Base-by-base conservation (phyloP, 2,329 filamentous ascomycete genomes). In the Fusarium udum region DNA sequence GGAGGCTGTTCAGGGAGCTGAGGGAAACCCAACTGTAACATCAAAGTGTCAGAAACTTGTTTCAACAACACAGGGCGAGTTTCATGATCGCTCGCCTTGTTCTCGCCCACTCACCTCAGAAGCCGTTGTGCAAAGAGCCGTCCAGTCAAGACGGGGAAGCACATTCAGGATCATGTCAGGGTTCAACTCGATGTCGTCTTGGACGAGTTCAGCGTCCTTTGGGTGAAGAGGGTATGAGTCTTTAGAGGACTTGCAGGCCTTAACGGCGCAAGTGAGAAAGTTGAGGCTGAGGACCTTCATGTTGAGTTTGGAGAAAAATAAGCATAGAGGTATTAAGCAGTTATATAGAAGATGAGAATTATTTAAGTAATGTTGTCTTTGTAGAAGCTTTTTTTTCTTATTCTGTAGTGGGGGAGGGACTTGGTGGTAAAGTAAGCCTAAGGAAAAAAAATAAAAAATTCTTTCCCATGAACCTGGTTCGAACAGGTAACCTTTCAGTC, bases 281-380 rank as follows among this genome's bases (percentile, higher is more conserved):
- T 98, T 98, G 79, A 97, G 92, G 69, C 95, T 98, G 59, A 98
- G 90, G 72, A 98, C 87, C 84, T 98, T 98, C 96, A 99, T 99
- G 32, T 71, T 49, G 2, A 7, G 24, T 18, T 8, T 32, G 34
- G 31, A 36, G 22, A 32, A 24, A 37, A 20, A 32, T 55, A n/a
- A n/a, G n/a, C n/a, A n/a, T n/a, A n/a, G n/a, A n/a, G n/a, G n/a
- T n/a, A n/a, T n/a, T n/a, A n/a, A n/a, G n/a, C n/a, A n/a, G n/a
- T n/a, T n/a, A n/a, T n/a, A n/a, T n/a, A n/a, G n/a, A n/a, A n/a
- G n/a, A n/a, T n/a, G n/a, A n/a, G n/a, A n/a, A n/a, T n/a, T n/a
- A n/a, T n/a, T n/a, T n/a, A n/a, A n/a, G n/a, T n/a, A n/a, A n/a
- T n/a, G n/a, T n/a, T n/a, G n/a, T n/a, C n/a, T n/a, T n/a, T n/a